A percentile compares a stretch with the other conserved stretches of the same genome.
Evolutionary conservation across 1,284 basidiomycete species (phyloP).

Genomic region (Ganoderma sp.): DNA sequence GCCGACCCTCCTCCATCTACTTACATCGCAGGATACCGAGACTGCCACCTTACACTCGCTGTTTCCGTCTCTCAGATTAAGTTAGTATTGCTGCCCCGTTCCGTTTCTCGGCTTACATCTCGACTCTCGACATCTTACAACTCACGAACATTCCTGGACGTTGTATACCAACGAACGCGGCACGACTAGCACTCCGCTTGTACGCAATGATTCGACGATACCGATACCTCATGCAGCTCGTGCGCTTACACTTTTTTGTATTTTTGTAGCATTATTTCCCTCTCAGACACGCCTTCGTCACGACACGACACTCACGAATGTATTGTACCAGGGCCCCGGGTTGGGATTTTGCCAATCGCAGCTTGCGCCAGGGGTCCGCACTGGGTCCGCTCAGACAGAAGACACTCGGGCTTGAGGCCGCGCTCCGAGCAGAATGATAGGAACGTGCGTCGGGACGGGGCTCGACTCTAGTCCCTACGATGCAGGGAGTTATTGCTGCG

Average conservation of each 20-base stretch:
- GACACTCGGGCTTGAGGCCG: neutral
- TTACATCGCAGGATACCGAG: neutral
- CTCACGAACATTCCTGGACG: neutral
- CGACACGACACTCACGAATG: slow-evolving; percentile 15
- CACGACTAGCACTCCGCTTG: neutral
- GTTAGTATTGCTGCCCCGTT: neutral
- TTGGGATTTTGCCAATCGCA: neutral
- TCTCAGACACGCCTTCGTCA: neutral
- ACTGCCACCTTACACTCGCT: neutral
- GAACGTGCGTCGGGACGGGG: neutral
- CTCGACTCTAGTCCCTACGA: neutral
- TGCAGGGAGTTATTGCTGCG: neutral
- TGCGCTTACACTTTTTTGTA: slow-evolving; percentile 1
- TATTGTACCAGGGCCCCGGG: neutral
- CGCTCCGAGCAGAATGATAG: neutral
- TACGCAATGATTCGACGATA: neutral
- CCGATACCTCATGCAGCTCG: slow-evolving; percentile 3
- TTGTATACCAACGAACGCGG: neutral
- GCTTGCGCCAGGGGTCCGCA: neutral
- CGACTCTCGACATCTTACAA: neutral
- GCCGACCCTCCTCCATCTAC: neutral
- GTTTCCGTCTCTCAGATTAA: neutral
- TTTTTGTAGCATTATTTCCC: neutral
- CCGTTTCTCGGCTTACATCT: too few relatives aligned
- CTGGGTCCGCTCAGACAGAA: neutral